phyloP scores from a whole-genome alignment of 768 basidiomycete genomes.

The Kondoa malvinella region DNA sequence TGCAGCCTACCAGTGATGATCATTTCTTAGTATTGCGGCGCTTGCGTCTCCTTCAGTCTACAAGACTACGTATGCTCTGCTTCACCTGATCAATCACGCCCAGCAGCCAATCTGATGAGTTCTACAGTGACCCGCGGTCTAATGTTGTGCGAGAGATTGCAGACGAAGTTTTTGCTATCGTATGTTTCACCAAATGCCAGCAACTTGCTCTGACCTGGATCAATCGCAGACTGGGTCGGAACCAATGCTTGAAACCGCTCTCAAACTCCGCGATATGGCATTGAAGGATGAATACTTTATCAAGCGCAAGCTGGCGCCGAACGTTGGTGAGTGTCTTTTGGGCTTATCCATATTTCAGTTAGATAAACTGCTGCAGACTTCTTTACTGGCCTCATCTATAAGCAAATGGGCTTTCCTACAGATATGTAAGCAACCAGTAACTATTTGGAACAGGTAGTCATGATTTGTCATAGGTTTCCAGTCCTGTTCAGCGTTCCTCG shows the following conservation, averaged over 20 bases:
- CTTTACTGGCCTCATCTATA: conserved; percentile 12
- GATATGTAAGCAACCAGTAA: too few relatives aligned
- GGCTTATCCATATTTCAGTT: neutral
- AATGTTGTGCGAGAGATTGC: conserved; percentile 80
- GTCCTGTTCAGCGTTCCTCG: conserved; percentile 82
- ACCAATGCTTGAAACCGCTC: conserved; percentile 69
- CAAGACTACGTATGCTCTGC: too few relatives aligned
- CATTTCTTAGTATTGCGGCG: neutral
- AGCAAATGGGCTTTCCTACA: conserved; percentile 61
- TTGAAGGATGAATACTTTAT: conserved; percentile 83
- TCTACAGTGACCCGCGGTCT: conserved; percentile 73
- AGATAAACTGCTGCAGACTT: conserved; percentile 37
- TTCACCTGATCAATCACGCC: too few relatives aligned
- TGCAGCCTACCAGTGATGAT: too few relatives aligned
- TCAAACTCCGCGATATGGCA: conserved; percentile 70
- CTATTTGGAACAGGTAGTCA: too few relatives aligned
- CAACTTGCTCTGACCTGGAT: conserved; percentile 9
- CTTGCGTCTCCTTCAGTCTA: neutral
- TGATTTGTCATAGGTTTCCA: conserved; percentile 42
- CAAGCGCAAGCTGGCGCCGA: conserved; percentile 62
- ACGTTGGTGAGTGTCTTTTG: conserved; percentile 37
- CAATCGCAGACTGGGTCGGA: conserved; percentile 49
- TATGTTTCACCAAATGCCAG: neutral
- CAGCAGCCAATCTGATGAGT: too few relatives aligned
- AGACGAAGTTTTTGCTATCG: conserved; percentile 50